Conservation (phyloP, 352 stramenopile genomes). For the Pythium vanterpoolii region DNA sequence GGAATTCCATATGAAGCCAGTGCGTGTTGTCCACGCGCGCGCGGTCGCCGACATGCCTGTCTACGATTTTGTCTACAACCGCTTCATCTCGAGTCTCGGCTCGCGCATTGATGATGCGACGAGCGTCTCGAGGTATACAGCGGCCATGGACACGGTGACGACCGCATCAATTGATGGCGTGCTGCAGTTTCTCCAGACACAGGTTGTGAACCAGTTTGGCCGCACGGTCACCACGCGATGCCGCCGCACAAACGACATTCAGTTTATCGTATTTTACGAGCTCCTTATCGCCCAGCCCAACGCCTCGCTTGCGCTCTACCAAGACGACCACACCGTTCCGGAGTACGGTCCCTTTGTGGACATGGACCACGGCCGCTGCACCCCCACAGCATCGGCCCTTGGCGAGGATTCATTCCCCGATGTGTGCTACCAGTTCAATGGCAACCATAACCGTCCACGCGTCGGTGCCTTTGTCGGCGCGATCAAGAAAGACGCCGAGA, state of each 20-base stretch:
- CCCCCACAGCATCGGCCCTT: constrained; percentile 21
- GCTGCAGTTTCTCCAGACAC: constrained; percentile 85
- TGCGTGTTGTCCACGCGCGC: constrained; percentile 27
- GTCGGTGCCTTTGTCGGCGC: constrained; percentile 66
- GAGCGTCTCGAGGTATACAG: constrained; percentile 21
- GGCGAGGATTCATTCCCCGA: constrained; percentile 36
- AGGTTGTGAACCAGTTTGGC: constrained; percentile 70
- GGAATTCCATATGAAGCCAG: constrained; percentile 25
- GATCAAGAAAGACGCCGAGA: constrained; percentile 33
- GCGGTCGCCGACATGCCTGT: constrained; percentile 18
- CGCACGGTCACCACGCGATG: constrained; percentile 21
- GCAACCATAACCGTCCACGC: constrained; percentile 49
- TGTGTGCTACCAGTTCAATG: constrained; percentile 66
- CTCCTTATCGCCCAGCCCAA: constrained; percentile 60
- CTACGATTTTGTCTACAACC: constrained; percentile 20
- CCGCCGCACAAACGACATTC: constrained; percentile 50
- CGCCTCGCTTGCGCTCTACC: constrained; percentile 53
- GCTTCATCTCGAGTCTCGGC: constrained; percentile 22
- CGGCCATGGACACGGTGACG: constrained; percentile 32
- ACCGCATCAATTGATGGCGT: constrained; percentile 55
- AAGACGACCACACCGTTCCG: constrained; percentile 34
- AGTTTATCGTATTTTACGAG: constrained; percentile 78
- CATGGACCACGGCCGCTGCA: constrained; percentile 67
- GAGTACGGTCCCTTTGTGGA: constrained; percentile 66
- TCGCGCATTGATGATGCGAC: constrained; percentile 4